Percentiles rank a stretch among this genome's conserved stretches.
Evolutionary conservation across 352 stramenopile species (phyloP).

Genomic region (Globisporangium parvum): DNA sequence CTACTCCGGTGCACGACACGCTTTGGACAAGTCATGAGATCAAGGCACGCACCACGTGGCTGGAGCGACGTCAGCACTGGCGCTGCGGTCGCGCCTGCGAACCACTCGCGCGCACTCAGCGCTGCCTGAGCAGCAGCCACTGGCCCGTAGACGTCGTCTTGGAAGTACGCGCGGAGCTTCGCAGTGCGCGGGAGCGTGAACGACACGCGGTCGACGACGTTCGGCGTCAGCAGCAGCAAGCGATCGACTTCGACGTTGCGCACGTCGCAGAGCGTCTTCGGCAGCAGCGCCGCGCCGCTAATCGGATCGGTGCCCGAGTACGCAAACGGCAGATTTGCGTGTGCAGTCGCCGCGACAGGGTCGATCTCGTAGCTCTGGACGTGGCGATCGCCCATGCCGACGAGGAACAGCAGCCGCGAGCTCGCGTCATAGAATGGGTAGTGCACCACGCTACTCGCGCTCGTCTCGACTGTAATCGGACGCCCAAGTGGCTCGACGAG

Average conservation of each 20-base stretch:
- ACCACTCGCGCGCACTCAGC: slow-evolving; percentile 41
- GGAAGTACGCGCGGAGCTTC: slow-evolving; percentile 69
- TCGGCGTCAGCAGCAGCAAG: slow-evolving; percentile 54
- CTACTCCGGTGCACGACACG: not conserved
- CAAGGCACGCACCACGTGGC: slow-evolving; percentile 28
- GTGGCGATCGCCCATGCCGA: slow-evolving; percentile 53
- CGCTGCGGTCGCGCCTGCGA: slow-evolving; percentile 33
- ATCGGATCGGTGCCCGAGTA: slow-evolving; percentile 45
- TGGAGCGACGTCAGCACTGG: slow-evolving; percentile 49
- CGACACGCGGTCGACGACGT: slow-evolving; percentile 43
- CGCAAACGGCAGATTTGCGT: slow-evolving; percentile 63
- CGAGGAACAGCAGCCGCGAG: slow-evolving; percentile 63
- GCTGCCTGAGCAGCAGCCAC: slow-evolving; percentile 24
- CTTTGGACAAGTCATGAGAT: not conserved
- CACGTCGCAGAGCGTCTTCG: slow-evolving; percentile 59
- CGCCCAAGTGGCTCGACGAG: slow-evolving; percentile 56
- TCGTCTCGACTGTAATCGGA: slow-evolving; percentile 29
- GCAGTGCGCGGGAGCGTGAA: slow-evolving; percentile 64
- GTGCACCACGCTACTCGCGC: slow-evolving; percentile 36
- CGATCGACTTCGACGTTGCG: slow-evolving; percentile 57
- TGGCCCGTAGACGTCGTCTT: slow-evolving; percentile 68
- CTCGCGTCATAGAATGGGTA: slow-evolving; percentile 63
- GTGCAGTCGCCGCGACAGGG: slow-evolving; percentile 22
- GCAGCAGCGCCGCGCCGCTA: slow-evolving; percentile 49
- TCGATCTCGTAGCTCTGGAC: slow-evolving; percentile 78